phyloP scores from a whole-genome alignment of 73 alveolate genomes.

The Paramecium biaurelia region DNA sequence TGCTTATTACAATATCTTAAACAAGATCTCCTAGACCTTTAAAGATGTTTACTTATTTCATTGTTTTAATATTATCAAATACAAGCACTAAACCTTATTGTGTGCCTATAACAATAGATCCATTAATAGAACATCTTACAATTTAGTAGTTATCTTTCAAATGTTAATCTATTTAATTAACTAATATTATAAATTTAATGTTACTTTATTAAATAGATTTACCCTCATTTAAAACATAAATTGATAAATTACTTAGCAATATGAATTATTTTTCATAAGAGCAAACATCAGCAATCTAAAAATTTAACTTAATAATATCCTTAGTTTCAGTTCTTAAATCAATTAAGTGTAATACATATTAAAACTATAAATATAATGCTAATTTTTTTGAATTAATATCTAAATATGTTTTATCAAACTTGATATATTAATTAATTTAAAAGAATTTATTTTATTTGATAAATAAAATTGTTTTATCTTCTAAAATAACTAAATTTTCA shows the following conservation, averaged over 20 bases:
- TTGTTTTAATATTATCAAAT: neutral
- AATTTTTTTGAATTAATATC: neutral
- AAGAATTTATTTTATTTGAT: neutral
- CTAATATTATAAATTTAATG: neutral
- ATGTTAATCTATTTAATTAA: neutral
- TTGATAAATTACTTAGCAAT: neutral
- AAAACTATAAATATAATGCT: neutral
- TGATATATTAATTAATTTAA: neutral
- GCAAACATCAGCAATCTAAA: neutral
- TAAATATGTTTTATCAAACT: neutral
- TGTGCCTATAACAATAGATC: constrained; percentile 5
- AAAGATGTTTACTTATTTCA: neutral
- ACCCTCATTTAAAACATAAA: neutral
- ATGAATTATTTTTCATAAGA: neutral
- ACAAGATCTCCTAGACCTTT: neutral
- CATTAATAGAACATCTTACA: neutral
- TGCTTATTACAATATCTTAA: neutral
- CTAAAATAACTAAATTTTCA: neutral
- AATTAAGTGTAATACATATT: neutral
- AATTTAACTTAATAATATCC: neutral
- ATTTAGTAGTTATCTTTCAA: neutral
- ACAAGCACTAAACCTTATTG: neutral
- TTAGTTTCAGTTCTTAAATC: neutral
- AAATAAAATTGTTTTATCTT: neutral
- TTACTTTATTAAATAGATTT: neutral